Conservation (phyloP, 2,329 filamentous ascomycete genomes). For the Talaromyces islandicus region DNA sequence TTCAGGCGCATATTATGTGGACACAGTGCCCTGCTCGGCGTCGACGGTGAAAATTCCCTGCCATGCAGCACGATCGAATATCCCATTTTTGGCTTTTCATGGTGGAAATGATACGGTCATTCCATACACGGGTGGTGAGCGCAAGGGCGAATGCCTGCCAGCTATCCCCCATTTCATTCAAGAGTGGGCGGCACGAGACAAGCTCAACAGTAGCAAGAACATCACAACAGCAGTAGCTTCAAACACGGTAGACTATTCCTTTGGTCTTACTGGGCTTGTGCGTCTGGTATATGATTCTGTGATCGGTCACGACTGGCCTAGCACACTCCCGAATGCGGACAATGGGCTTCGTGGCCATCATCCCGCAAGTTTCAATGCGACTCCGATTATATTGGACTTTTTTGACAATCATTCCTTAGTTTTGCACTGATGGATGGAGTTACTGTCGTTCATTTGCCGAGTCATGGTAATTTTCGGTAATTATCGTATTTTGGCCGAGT, state of each 20-base stretch:
- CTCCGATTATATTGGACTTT: constrained; percentile 16
- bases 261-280: neutral
- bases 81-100: constrained; percentile 42
- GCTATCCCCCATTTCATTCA: constrained; percentile 16
- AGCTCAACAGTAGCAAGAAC: constrained; percentile 6
- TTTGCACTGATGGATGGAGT: neutral
- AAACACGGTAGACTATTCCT: constrained; percentile 10
- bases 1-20: constrained; percentile 42
- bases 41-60: constrained; percentile 18
- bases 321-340: constrained; percentile 15
- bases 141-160: constrained; percentile 15
- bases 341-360: constrained; percentile 3
- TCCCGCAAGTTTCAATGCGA: constrained; percentile 16
- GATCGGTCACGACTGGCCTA: constrained; percentile 19
- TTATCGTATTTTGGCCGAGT: neutral
- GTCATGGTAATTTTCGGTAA: neutral
- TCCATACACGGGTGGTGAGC: constrained; percentile 30
- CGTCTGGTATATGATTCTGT: constrained; percentile 14
- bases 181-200: constrained; percentile 22
- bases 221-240: constrained; percentile 1
- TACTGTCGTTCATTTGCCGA: neutral
- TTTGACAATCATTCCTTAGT: constrained; percentile 6
- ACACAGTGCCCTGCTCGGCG: constrained; percentile 13
- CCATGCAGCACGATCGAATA: constrained; percentile 19
- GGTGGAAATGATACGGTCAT: constrained; percentile 38